Evolutionary conservation across 1,139 yeast genomes (phyloP), one percentile per base, ranked within the genome.

Genomic region (Pichia inconspicua): DNA sequence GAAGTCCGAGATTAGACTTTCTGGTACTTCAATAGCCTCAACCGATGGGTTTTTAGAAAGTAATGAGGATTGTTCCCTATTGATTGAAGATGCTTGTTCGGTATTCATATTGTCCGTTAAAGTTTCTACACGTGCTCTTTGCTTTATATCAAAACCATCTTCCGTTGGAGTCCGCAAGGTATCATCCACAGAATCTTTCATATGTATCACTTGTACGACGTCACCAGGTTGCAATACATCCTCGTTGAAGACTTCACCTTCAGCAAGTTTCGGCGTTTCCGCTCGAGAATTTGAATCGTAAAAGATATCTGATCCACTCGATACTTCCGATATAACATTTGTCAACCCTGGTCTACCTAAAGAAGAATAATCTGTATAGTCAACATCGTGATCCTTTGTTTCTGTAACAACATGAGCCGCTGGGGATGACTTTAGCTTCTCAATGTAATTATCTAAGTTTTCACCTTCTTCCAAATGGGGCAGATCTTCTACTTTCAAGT

Each of bases 241-340:
- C 4, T 34, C 27, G 15, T 41, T 6, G 11, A 25, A 25, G 15
- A 11, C 9, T 25, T 31, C 25, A 14, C 22, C 37, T 2, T 34
- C 22, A 15, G 37, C 22, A 34, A 17, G 37, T 37, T 37, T 37
- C 1, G 40, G 40, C 8, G 40, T 37, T 22, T 25, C 44, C 25
- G 40, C 25, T 22, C 40, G 17, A 9, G 40, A 37, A 9, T 37
- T 19, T 5, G 40, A 37, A 42, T 58, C 61, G 46, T 44, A 58
- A 40, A 53, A 59, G 4, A 48, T 37, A 14, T 56, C 60, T 4
- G 47, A 48, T 9, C 43, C 42, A 46, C 53, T 49, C 8, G 53
- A 53, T 11, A 41, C 28, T 35, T 48, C 51, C 2, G 55, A 53
- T 1, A 32, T 30, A 6, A 31, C 28, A 22, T 11, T 30, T 4